Percentiles rank a stretch among this genome's conserved stretches.
phyloP scores from a whole-genome alignment of 2,329 filamentous ascomycete species.

The Ploettnerulaceae sp. region DNA sequence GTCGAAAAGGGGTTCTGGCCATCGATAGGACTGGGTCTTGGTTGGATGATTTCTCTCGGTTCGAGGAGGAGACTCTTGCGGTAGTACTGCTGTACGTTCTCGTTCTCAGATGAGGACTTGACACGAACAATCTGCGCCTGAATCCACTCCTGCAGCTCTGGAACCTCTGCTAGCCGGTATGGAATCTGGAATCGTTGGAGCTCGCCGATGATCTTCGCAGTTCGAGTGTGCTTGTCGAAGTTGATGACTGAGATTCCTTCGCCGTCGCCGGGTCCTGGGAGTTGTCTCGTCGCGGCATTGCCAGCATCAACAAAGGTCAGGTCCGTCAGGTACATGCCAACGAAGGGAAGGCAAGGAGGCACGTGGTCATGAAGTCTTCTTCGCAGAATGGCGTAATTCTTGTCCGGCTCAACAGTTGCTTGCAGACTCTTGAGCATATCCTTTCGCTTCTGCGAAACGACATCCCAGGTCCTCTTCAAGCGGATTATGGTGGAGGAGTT shows the following conservation, averaged over 20 bases:
- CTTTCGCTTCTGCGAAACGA: conserved; percentile 78
- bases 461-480: conserved; percentile 86
- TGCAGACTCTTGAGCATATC: conserved; percentile 73
- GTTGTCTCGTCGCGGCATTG: conserved; percentile 78
- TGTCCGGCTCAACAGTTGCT: conserved; percentile 79
- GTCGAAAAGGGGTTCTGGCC: conserved; percentile 20
- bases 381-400: conserved; percentile 86
- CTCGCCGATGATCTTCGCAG: conserved; percentile 91
- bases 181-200: conserved; percentile 95
- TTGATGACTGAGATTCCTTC: conserved; percentile 84
- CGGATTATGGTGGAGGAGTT: conserved; percentile 89
- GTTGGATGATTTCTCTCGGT: conserved; percentile 42
- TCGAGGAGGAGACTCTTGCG: conserved; percentile 63
- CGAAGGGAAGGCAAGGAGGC: conserved; percentile 88
- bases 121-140: conserved; percentile 74
- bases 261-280: conserved; percentile 51
- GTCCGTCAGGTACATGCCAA: conserved; percentile 95
- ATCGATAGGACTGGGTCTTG: conserved; percentile 29
- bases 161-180: conserved; percentile 75
- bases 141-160: conserved; percentile 92
- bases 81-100: conserved; percentile 61
- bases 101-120: conserved; percentile 46
- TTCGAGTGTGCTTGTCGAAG: conserved; percentile 94
- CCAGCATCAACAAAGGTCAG: conserved; percentile 94
- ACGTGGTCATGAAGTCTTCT: conserved; percentile 79